phyloP scores from a whole-genome alignment of 139 green algal genomes.

The Coccomyxa sp. region DNA sequence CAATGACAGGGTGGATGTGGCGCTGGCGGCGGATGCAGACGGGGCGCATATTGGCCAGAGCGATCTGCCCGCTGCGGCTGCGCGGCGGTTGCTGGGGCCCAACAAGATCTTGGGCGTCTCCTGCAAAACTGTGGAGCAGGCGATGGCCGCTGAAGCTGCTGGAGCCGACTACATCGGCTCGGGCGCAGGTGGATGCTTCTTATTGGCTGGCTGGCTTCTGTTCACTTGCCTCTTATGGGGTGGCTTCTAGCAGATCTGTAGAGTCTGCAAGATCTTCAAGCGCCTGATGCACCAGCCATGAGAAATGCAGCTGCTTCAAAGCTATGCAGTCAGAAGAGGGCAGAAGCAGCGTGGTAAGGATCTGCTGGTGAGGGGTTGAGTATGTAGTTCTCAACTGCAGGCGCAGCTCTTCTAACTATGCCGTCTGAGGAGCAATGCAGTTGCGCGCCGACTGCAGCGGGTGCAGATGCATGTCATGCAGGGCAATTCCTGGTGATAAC shows the following conservation, averaged over 20 bases:
- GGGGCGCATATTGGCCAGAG: conserved; percentile 84
- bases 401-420: no score
- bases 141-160: conserved; percentile 41
- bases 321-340: no score
- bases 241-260: background rate
- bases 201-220: background rate
- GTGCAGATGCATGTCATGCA: no score
- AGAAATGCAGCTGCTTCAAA: no score
- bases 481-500: background rate
- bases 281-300: no score
- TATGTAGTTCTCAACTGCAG: no score
- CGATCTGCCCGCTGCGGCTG: conserved; percentile 66
- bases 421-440: no score
- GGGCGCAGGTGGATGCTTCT: conserved; percentile 46
- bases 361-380: no score
- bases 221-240: background rate
- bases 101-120: conserved; percentile 81
- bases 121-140: conserved; percentile 68
- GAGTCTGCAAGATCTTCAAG: background rate
- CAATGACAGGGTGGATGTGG: conserved; percentile 93
- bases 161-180: conserved; percentile 89
- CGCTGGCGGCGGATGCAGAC: conserved; percentile 75
- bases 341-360: no score
- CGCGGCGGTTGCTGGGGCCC: conserved; percentile 59
- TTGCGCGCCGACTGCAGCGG: no score